phyloP scores from a whole-genome alignment of 345 rosid species.

The Camelina laxa region DNA sequence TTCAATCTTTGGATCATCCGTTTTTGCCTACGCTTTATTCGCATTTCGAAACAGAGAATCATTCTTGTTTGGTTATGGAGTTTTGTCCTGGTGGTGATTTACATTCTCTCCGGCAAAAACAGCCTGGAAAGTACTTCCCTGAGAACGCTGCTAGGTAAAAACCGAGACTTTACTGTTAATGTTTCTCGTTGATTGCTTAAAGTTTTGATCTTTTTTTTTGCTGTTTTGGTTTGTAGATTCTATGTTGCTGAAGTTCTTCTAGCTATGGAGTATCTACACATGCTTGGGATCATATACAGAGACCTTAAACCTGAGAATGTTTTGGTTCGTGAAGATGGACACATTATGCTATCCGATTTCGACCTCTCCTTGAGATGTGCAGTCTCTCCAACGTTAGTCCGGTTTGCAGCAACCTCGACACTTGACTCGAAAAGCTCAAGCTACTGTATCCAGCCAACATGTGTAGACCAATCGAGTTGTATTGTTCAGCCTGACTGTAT shows the following conservation, averaged over 20 bases:
- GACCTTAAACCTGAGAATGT: slow-evolving; percentile 91
- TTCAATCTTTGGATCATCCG: slow-evolving; percentile 88
- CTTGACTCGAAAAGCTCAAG: slow-evolving; percentile 52
- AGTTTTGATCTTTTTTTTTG: background rate
- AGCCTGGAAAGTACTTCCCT: slow-evolving; percentile 81
- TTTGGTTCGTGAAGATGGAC: slow-evolving; percentile 79
- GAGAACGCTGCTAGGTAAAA: slow-evolving; percentile 88
- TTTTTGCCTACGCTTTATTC: slow-evolving; percentile 85
- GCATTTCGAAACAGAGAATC: slow-evolving; percentile 83
- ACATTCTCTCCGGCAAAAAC: slow-evolving; percentile 80
- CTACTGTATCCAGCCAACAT: slow-evolving; percentile 62
- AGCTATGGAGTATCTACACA: slow-evolving; percentile 85
- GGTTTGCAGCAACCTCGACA: slow-evolving; percentile 47
- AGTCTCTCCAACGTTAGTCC: slow-evolving; percentile 65
- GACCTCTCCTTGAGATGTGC: slow-evolving; percentile 80
- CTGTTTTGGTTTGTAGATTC: slow-evolving; percentile 53
- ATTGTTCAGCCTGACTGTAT: slow-evolving; percentile 61
- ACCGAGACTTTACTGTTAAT: background rate
- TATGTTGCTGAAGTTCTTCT: slow-evolving; percentile 89
- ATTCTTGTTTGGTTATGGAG: slow-evolving; percentile 93
- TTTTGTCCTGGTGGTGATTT: slow-evolving; percentile 97
- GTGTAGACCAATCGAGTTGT: slow-evolving; percentile 57
- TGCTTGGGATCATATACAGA: slow-evolving; percentile 88
- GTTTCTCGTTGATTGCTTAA: background rate
- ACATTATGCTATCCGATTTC: slow-evolving; percentile 83